These are phyloP conservation scores for Borealophlyctis nickersoniae DNA, from an alignment of 192 early-diverging fungal genomes.

Conservation along the genomic window DNA sequence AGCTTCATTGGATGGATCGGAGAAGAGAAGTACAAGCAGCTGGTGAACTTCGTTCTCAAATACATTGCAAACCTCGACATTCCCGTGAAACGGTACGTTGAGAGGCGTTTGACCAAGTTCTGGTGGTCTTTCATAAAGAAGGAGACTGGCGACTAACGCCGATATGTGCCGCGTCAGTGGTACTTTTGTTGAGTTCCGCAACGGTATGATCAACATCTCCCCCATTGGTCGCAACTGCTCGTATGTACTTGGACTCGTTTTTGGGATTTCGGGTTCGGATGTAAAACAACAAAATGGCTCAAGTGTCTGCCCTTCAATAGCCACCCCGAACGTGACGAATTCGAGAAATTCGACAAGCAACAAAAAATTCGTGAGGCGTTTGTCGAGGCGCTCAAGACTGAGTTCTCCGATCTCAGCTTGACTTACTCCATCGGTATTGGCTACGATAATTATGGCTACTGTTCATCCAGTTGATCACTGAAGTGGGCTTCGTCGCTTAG, in stretches of 20 bases:
- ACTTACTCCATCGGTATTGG: conserved; percentile 92
- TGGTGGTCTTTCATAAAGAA: not conserved
- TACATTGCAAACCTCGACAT: conserved; percentile 95
- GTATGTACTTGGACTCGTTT: conserved; percentile 29
- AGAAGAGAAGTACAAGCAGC: conserved; percentile 86
- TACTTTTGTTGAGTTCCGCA: conserved; percentile 97
- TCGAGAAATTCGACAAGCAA: conserved; percentile 84
- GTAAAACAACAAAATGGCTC: conserved; percentile 10
- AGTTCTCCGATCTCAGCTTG: conserved; percentile 82
- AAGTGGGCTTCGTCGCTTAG: conserved; percentile 28
- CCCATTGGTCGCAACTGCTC: conserved; percentile 94
- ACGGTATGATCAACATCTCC: conserved; percentile 98
- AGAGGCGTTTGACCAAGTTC: not conserved
- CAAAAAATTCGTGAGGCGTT: conserved; percentile 84
- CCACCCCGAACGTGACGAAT: conserved; percentile 84
- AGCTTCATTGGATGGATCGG: conserved; percentile 90
- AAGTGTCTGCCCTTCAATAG: conserved; percentile 20
- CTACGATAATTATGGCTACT: not conserved
- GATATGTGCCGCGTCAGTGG: conserved; percentile 54
- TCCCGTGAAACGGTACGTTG: conserved; percentile 82
- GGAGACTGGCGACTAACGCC: not conserved
- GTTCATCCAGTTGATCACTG: not conserved
- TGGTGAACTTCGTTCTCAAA: conserved; percentile 87
- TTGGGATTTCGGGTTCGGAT: conserved; percentile 6
- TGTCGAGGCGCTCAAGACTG: conserved; percentile 72